Conservation (phyloP, 1,284 basidiomycete genomes). For the Sporisorium sorghi region DNA sequence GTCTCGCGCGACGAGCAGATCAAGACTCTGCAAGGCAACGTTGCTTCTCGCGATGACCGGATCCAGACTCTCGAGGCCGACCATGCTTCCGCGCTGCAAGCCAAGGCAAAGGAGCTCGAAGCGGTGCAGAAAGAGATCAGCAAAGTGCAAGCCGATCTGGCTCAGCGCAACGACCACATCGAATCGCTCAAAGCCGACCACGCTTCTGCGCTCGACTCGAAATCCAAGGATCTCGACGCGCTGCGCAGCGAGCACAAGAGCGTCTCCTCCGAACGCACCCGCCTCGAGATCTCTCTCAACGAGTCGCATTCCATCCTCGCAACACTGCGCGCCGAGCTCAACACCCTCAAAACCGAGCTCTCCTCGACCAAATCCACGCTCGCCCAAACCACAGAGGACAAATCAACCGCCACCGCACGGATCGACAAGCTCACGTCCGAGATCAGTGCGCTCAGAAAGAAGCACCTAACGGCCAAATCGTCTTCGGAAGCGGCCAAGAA, state of each 20-base stretch:
- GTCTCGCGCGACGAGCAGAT: conserved; percentile 25
- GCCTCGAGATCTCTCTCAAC: conserved; percentile 15
- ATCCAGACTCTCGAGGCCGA: conserved; percentile 12
- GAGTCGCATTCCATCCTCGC: conserved; percentile 17
- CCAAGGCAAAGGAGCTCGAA: conserved; percentile 18
- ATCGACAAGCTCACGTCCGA: conserved; percentile 36
- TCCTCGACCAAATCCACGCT: conserved; percentile 7
- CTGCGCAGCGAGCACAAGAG: conserved; percentile 12
- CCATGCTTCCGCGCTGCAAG: conserved; percentile 16
- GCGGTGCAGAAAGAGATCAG: conserved; percentile 2
- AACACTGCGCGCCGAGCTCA: conserved; percentile 12
- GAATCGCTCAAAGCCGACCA: neutral
- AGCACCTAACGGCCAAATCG: conserved; percentile 50
- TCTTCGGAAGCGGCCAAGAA: conserved; percentile 44
- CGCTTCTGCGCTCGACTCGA: conserved; percentile 3
- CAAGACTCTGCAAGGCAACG: conserved; percentile 6
- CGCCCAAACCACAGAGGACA: conserved; percentile 14
- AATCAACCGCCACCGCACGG: conserved; percentile 2
- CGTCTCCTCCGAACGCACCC: conserved; percentile 18
- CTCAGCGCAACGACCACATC: conserved; percentile 9
- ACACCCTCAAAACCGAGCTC: conserved; percentile 15
- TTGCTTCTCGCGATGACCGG: conserved; percentile 11
- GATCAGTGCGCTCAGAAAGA: conserved; percentile 38
- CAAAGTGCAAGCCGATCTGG: neutral
- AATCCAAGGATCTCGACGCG: conserved; percentile 1